Conservation (phyloP, 176 grass and related monocot genomes). For the Ensete ventricosum region DNA sequence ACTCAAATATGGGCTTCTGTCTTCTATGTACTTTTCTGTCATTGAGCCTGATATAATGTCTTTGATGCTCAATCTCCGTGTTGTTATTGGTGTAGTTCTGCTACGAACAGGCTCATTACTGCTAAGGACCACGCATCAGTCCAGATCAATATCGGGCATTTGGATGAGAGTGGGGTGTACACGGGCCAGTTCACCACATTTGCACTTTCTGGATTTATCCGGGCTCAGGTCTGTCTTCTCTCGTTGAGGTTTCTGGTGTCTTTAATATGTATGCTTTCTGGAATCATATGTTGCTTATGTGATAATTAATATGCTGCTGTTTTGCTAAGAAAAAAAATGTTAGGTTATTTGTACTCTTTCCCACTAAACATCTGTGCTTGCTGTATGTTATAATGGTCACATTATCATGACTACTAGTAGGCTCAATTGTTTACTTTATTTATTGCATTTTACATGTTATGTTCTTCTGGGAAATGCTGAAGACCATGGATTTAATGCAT, state of each 20-base stretch:
- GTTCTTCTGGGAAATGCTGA: too few species aligned
- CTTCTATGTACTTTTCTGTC: background rate
- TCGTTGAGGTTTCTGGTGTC: background rate
- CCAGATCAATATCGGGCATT: constrained; percentile 5
- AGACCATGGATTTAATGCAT: too few species aligned
- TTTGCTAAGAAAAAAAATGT: too few species aligned
- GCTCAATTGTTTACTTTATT: too few species aligned
- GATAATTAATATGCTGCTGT: too few species aligned
- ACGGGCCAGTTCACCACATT: constrained; percentile 7
- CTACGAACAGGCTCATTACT: constrained; percentile 12
- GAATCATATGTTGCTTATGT: too few species aligned
- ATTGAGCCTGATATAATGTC: too few species aligned
- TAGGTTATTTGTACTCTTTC: too few species aligned
- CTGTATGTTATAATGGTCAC: too few species aligned
- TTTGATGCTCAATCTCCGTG: background rate
- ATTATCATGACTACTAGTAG: too few species aligned
- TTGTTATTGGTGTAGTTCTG: background rate
- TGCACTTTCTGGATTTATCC: constrained; percentile 11
- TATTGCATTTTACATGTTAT: too few species aligned
- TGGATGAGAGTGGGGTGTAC: constrained; percentile 5
- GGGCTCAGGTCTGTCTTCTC: constrained; percentile 4
- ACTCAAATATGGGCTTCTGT: background rate
- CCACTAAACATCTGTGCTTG: too few species aligned
- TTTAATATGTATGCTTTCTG: background rate
- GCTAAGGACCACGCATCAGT: constrained; percentile 7